Evolutionary conservation across 2,329 filamentous ascomycete species (phyloP).

Genomic region (Colletotrichum australisinense): DNA sequence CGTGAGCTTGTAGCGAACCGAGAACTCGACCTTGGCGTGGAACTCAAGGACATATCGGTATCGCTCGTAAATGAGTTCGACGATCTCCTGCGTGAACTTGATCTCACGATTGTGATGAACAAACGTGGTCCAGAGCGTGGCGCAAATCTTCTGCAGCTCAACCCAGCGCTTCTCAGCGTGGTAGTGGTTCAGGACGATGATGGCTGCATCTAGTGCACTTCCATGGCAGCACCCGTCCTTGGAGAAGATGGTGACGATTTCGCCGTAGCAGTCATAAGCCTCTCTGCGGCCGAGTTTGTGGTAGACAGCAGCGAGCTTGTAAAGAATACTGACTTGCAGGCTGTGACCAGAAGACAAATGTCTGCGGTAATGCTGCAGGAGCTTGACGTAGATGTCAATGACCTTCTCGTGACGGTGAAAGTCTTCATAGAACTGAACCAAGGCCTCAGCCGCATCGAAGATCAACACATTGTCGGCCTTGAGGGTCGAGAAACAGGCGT

Average conservation of each 20-base stretch:
- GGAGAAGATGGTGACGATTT: slow-evolving; percentile 49
- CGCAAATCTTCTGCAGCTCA: slow-evolving; percentile 57
- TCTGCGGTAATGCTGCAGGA: slow-evolving; percentile 46
- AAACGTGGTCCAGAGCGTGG: slow-evolving; percentile 54
- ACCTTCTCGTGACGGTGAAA: slow-evolving; percentile 47
- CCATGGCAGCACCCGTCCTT: slow-evolving; percentile 48
- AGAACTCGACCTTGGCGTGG: slow-evolving; percentile 54
- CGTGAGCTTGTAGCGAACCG: slow-evolving; percentile 54
- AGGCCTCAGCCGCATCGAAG: slow-evolving; percentile 40
- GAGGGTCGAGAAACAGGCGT: slow-evolving; percentile 46
- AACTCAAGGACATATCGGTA: slow-evolving; percentile 60
- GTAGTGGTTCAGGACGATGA: slow-evolving; percentile 57
- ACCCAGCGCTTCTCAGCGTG: slow-evolving; percentile 56
- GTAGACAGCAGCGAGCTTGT: slow-evolving; percentile 37
- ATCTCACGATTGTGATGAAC: slow-evolving; percentile 49
- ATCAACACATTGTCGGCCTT: slow-evolving; percentile 44
- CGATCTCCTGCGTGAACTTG: slow-evolving; percentile 52
- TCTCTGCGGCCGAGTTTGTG: slow-evolving; percentile 43
- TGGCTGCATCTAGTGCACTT: slow-evolving; percentile 57
- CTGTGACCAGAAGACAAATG: slow-evolving; percentile 38
- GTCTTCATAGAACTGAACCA: slow-evolving; percentile 48
- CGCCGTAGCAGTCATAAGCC: slow-evolving; percentile 48
- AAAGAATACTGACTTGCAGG: slow-evolving; percentile 49
- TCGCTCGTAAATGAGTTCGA: slow-evolving; percentile 55
- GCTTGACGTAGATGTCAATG: slow-evolving; percentile 47